Evolutionary conservation across 225 moss, liverwort and hornwort species (phyloP), one percentile per base, ranked within the genome.

Genomic region (Marchantia polymorpha): DNA sequence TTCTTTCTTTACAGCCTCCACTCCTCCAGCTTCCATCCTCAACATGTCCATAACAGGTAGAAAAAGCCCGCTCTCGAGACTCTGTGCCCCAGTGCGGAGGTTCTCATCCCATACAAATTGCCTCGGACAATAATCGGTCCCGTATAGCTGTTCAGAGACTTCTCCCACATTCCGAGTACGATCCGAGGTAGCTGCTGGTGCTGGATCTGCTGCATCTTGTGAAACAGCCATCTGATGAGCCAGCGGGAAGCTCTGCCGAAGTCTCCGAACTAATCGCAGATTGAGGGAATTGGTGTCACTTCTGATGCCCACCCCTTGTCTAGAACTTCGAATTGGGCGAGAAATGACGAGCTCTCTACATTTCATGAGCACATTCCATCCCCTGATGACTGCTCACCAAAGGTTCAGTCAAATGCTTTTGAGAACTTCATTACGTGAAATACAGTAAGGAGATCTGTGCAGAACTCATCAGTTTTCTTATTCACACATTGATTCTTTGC

Each of bases 41-140:
- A 29, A 11, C 65, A 66, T 26, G 65, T 66, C 65, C 29, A 66
- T 66, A 26, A 66, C 10, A 11, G 65, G 65, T 11, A 66, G n/a
- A n/a, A n/a, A n/a, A n/a, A n/a, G n/a, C n/a, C n/a, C n/a, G n/a
- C n/a, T n/a, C n/a, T 60, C 60, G 15, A 60, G 19, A 22, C 7
- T 60, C 60, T 16, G 7, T 66, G 9, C 12, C 26, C 65, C 65
- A 22, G 65, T 11, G 25, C 27, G 65, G 26, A 66, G 65, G 14
- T 66, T 23, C 65, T 66, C 26, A 26, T 66, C 65, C 65, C 65
- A 66, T 66, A 66, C 10, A 26, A 66, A 66, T 66, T 26, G 65
- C 8, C 10, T 30, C 29, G 65, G 65, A 30, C 65, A 66, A 66
- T 26, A 6, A 30, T 27, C 65, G 27, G 65, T 26, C 3, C 65